Evolutionary conservation across 1,139 yeast species (phyloP), one percentile per base, ranked within the genome.

Genomic region (Candida neerlandica): DNA sequence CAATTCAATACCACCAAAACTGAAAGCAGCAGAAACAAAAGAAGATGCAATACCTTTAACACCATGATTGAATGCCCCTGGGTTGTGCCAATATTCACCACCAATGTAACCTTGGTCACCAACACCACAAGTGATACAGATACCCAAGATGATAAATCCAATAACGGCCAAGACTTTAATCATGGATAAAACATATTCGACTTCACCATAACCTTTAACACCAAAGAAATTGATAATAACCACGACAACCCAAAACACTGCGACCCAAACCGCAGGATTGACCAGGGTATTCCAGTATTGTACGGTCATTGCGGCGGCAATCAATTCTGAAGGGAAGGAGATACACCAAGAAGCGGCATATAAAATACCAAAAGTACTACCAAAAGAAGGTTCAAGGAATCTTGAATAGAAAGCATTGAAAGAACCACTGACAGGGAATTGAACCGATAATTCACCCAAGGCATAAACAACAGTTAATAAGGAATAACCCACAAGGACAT

Each of bases 21-120:
- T 84, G 68, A 89, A 91, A 5, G 96, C 95, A 26, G 96, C 95
- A 30, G 86, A 81, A 46, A 91, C 90, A 60, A 91, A 87, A 30
- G 87, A 87, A n/a, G 89, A 74, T 60, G 90, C 82, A 27, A 89
- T 83, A 57, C 97, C 97, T 64, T 90, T 89, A 81, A 89, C 51
- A 73, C 81, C 80, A 63, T 71, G 52, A 73, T 78, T 70, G 76
- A 75, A 75, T 0, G 89, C 63, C 9, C 79, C 80, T 1, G 78
- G 78, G 34, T 67, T 47, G 44, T 63, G 65, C 79, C 80, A 75
- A 59, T 71, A 70, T 48, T 53, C 63, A 19, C 66, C 71, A 14
- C 80, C 80, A 46, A 75, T 64, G 53, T 72, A 75, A 14, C 76
- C 75, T 51, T 69, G 69, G 27, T 61, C 59, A 11, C 80, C 79